These are phyloP conservation scores for Gentiana dahurica DNA, from an alignment of 257 asterid genomes.

Conservation along the genomic window DNA sequence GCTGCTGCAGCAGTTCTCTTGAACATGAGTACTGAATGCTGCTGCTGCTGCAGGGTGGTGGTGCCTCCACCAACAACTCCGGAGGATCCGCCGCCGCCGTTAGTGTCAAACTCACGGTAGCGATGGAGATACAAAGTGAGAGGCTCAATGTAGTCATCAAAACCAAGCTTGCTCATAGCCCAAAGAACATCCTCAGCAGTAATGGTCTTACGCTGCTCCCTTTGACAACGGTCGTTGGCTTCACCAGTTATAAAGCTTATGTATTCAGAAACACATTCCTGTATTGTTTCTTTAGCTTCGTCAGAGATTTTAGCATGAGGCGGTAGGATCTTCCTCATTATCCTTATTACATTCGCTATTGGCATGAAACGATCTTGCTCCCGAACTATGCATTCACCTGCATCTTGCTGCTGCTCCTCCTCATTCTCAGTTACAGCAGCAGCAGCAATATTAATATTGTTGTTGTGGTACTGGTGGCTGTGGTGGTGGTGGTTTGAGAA, in stretches of 20 bases:
- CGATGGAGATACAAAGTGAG: conserved; percentile 74
- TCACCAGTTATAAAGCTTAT: conserved; percentile 92
- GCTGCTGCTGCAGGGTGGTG: no score
- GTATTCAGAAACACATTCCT: conserved; percentile 89
- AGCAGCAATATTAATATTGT: not conserved
- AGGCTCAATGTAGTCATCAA: conserved; percentile 83
- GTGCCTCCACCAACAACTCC: no score
- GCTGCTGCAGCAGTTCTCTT: no score
- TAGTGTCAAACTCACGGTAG: conserved; percentile 64
- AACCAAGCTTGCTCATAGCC: conserved; percentile 97
- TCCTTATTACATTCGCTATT: conserved; percentile 79
- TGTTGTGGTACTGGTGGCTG: not conserved
- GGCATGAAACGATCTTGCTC: conserved; percentile 99
- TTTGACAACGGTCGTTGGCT: conserved; percentile 89
- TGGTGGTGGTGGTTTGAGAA: conserved; percentile 9
- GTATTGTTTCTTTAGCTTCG: conserved; percentile 92
- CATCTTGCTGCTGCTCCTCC: not conserved
- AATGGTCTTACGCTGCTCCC: conserved; percentile 92
- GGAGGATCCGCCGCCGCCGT: conserved; percentile 26
- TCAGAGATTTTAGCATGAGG: conserved; percentile 87
- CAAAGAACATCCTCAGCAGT: conserved; percentile 89
- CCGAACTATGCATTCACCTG: conserved; percentile 56
- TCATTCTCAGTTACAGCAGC: conserved; percentile 3
- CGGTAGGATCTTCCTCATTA: conserved; percentile 83
- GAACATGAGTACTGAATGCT: no score